Evolutionary conservation across 78 protist species (phyloP).

Genomic region (Cavenderia fasciculata): DNA sequence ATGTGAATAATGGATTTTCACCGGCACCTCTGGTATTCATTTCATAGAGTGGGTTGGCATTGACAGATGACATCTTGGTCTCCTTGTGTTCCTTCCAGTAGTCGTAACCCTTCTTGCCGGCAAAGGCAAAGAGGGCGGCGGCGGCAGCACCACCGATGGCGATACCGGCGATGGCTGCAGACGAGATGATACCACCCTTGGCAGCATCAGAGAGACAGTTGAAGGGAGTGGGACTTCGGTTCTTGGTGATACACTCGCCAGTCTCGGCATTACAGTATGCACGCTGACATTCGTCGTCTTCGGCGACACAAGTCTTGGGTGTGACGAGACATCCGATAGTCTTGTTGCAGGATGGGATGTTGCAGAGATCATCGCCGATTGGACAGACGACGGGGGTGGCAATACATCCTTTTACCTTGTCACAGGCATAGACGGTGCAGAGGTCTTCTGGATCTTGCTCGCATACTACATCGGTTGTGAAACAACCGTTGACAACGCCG

Average conservation of each 20-base stretch:
- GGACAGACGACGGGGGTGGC: neutral
- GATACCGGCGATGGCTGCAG: constrained; percentile 61
- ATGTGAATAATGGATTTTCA: constrained; percentile 56
- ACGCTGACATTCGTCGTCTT: neutral
- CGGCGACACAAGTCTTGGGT: constrained; percentile 19
- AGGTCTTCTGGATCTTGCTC: neutral
- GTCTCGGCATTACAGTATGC: constrained; percentile 16
- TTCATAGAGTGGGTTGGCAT: constrained; percentile 45
- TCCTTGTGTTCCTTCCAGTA: neutral
- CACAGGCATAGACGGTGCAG: neutral
- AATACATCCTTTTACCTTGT: neutral
- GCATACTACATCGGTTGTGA: no score
- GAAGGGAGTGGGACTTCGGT: constrained; percentile 49
- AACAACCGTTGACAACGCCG: constrained; percentile 8
- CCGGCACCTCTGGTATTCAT: neutral
- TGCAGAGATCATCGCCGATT: constrained; percentile 38
- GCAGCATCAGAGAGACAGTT: constrained; percentile 57
- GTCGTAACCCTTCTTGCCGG: constrained; percentile 51
- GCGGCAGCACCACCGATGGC: constrained; percentile 72
- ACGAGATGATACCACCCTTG: constrained; percentile 46
- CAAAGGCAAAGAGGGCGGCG: neutral
- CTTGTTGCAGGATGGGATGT: neutral
- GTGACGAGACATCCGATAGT: constrained; percentile 21
- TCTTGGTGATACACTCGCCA: neutral
- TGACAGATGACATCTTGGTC: neutral